Percentiles rank a stretch among this genome's conserved stretches.
Evolutionary conservation across 805 yeast genomes (phyloP).

Genomic region (Teunomyces lycoperdinae): DNA sequence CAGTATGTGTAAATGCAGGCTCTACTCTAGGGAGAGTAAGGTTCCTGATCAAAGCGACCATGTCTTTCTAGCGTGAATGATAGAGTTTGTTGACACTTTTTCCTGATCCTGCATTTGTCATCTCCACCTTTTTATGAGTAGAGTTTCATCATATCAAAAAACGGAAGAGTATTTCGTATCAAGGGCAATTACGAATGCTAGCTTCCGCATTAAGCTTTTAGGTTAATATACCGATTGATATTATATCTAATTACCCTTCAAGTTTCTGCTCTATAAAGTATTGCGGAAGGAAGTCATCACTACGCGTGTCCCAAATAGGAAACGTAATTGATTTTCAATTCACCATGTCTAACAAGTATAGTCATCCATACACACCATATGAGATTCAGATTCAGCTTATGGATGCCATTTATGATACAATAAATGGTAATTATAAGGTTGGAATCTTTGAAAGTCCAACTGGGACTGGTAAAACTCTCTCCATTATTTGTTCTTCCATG

Average conservation of each 20-base stretch:
- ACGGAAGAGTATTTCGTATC: not conserved
- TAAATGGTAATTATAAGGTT: slow-evolving; percentile 54
- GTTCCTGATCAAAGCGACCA: slow-evolving; percentile 2
- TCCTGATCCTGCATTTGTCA: not conserved
- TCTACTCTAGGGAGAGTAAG: slow-evolving; percentile 7
- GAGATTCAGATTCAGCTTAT: slow-evolving; percentile 73
- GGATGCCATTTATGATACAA: slow-evolving; percentile 66
- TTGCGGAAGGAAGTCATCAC: not conserved
- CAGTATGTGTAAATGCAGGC: slow-evolving; percentile 7
- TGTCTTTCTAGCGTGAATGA: not conserved
- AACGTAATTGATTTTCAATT: not conserved
- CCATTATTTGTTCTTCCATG: slow-evolving; percentile 79
- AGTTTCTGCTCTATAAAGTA: no score
- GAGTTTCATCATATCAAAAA: not conserved
- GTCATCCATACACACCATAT: slow-evolving; percentile 84
- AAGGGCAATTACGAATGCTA: not conserved
- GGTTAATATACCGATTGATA: no score
- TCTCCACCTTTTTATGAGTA: not conserved
- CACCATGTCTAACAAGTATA: slow-evolving; percentile 27
- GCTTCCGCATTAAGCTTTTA: no score
- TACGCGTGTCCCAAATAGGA: slow-evolving; percentile 4
- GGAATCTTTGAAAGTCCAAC: slow-evolving; percentile 93
- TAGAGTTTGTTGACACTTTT: not conserved
- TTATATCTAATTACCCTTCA: no score
- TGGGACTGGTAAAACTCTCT: slow-evolving; percentile 90